A percentile compares a stretch with the other conserved stretches of the same genome.
Evolutionary conservation across 192 early-diverging fungal species (phyloP).

Genomic region (Coemansia asiatica): DNA sequence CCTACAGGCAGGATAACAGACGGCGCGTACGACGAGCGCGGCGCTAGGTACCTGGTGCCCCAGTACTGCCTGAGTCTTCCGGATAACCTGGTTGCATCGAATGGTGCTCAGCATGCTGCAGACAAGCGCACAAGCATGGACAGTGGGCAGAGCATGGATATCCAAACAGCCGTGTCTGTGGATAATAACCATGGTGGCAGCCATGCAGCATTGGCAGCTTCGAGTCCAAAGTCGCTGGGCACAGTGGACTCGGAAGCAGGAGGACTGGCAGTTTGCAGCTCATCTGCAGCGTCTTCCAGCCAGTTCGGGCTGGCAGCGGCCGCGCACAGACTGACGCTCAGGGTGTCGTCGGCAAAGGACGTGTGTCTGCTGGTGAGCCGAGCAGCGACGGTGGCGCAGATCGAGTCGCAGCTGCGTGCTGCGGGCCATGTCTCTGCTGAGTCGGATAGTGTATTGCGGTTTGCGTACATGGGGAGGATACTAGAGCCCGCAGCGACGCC

Average conservation of each 20-base stretch:
- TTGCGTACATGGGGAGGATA: conserved; percentile 57
- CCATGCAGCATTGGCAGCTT: too few relatives aligned
- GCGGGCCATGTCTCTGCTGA: conserved; percentile 18
- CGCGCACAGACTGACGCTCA: conserved; percentile 6
- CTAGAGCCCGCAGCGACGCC: conserved; percentile 30
- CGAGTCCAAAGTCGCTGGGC: too few relatives aligned
- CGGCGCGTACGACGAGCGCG: conserved; percentile 80
- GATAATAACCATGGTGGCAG: too few relatives aligned
- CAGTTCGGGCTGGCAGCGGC: neutral
- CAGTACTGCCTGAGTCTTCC: conserved; percentile 64
- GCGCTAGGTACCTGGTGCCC: conserved; percentile 69
- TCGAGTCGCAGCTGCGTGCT: conserved; percentile 23
- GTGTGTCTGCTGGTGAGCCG: conserved; percentile 13
- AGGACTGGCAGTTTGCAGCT: conserved; percentile 1
- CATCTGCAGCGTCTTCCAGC: conserved; percentile 9
- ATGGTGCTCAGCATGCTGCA: neutral
- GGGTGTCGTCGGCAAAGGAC: conserved; percentile 25
- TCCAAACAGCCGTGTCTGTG: conserved; percentile 8
- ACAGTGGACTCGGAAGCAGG: too few relatives aligned
- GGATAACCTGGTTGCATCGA: conserved; percentile 56
- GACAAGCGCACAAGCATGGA: conserved; percentile 11
- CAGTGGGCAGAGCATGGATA: conserved; percentile 16
- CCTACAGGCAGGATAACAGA: conserved; percentile 71
- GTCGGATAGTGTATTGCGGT: conserved; percentile 23
- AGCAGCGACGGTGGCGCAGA: conserved; percentile 33